These are phyloP conservation scores for Colletotrichum gloeosporioides DNA, from an alignment of 2,329 filamentous ascomycete species.

Conservation along the genomic window DNA sequence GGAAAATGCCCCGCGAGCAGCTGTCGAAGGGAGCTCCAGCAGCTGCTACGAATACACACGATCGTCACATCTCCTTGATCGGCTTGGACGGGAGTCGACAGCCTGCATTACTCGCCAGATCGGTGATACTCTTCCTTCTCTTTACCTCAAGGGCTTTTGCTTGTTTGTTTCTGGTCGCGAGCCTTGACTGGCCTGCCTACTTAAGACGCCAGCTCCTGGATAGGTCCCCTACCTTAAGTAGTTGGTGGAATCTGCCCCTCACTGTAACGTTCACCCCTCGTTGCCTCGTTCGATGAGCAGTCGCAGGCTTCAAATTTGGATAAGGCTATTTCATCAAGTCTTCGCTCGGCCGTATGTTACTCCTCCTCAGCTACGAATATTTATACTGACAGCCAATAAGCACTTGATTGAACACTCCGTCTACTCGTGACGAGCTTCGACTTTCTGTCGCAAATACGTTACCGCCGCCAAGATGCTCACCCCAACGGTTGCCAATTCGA, in stretches of 20 bases:
- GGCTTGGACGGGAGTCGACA: background rate
- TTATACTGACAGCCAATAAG: background rate
- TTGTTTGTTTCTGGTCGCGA: background rate
- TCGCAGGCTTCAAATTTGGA: background rate
- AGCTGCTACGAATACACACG: background rate
- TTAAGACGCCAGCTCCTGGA: background rate
- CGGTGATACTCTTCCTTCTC: fast-evolving
- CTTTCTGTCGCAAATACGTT: background rate
- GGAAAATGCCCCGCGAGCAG: background rate
- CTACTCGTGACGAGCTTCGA: background rate
- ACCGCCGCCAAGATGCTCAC: constrained; percentile 40
- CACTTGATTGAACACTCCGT: background rate
- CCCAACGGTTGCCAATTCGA: constrained; percentile 36
- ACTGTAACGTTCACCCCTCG: background rate
- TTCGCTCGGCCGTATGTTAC: background rate
- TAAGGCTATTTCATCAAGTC: background rate
- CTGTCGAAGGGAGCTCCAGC: background rate
- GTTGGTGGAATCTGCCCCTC: background rate
- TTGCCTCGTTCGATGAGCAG: background rate
- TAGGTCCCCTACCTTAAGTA: background rate
- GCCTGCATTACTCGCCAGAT: background rate
- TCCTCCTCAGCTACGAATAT: background rate
- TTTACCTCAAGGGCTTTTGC: background rate
- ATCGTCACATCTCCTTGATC: background rate
- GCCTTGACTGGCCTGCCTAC: background rate